Evolutionary conservation across 2,329 filamentous ascomycete genomes (phyloP).

Genomic region (Aspergillus proliferans): DNA sequence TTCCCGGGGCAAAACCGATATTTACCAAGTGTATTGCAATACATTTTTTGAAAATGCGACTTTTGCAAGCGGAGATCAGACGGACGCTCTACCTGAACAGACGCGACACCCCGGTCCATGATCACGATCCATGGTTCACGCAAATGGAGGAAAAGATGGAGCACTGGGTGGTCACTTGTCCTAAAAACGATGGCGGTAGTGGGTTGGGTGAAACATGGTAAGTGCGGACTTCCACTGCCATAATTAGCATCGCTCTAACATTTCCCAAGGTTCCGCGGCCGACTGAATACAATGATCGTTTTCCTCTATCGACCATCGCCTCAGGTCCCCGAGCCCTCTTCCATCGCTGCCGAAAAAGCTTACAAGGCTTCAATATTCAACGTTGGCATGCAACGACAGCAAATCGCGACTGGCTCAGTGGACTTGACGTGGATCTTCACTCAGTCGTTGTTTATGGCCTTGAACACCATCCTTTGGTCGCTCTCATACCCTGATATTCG

Average conservation of each 20-base stretch:
- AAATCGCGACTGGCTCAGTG: conserved; percentile 67
- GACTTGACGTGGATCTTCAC: conserved; percentile 95
- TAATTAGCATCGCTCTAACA: neutral
- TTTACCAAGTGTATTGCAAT: conserved; percentile 83
- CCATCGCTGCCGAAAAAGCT: conserved; percentile 71
- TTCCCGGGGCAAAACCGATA: conserved; percentile 61
- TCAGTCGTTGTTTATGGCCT: conserved; percentile 78
- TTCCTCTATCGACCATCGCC: conserved; percentile 86
- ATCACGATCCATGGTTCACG: conserved; percentile 80
- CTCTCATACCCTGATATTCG: conserved; percentile 82
- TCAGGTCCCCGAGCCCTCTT: conserved; percentile 78
- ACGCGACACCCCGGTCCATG: conserved; percentile 65
- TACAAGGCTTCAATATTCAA: conserved; percentile 78
- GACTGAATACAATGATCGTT: conserved; percentile 82
- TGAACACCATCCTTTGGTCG: conserved; percentile 89
- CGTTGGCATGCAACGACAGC: conserved; percentile 71
- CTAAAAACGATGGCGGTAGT: conserved; percentile 61
- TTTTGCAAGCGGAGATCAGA: conserved; percentile 81
- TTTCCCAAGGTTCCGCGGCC: conserved; percentile 50
- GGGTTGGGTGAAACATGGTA: conserved; percentile 78
- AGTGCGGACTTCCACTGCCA: conserved; percentile 23
- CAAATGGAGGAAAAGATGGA: conserved; percentile 73
- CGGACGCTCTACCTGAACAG: conserved; percentile 82
- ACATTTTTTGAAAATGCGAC: conserved; percentile 87
- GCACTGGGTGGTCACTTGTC: conserved; percentile 71